phyloP scores from a whole-genome alignment of 2,329 filamentous ascomycete genomes.

The Huntiella savannae region DNA sequence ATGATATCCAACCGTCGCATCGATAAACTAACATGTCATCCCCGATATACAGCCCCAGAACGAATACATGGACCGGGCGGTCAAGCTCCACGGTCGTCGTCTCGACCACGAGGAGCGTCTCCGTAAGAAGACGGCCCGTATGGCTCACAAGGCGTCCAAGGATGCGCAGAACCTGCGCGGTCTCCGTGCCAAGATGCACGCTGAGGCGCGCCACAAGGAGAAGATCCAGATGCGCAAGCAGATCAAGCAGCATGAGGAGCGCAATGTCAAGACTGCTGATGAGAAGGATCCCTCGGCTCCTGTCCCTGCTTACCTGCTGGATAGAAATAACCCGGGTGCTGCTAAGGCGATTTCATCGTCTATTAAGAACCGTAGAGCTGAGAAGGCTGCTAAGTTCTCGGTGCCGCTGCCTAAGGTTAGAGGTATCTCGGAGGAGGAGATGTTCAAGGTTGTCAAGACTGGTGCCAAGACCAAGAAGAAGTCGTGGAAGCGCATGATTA shows the following conservation, averaged over 20 bases:
- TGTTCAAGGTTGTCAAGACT: slow-evolving; percentile 93
- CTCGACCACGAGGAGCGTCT: slow-evolving; percentile 71
- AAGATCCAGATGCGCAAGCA: slow-evolving; percentile 97
- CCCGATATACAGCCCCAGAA: slow-evolving; percentile 40
- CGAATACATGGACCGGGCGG: slow-evolving; percentile 55
- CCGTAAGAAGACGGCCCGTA: slow-evolving; percentile 73
- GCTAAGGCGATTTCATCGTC: slow-evolving; percentile 59
- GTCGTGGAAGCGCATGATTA: slow-evolving; percentile 52
- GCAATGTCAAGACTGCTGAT: slow-evolving; percentile 77
- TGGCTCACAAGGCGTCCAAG: slow-evolving; percentile 71
- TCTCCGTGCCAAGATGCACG: slow-evolving; percentile 78
- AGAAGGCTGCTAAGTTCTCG: slow-evolving; percentile 83
- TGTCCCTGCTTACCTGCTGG: slow-evolving; percentile 81
- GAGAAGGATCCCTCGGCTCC: slow-evolving; percentile 64
- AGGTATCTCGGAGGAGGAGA: slow-evolving; percentile 86
- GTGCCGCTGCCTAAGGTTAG: slow-evolving; percentile 88
- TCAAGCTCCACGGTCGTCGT: slow-evolving; percentile 31
- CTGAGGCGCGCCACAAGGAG: slow-evolving; percentile 85
- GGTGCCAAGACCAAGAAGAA: slow-evolving; percentile 90
- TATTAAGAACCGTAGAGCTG: slow-evolving; percentile 88
- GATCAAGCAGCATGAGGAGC: slow-evolving; percentile 88
- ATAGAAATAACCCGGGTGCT: slow-evolving; percentile 43
- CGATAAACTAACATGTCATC: not conserved
- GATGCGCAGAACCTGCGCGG: slow-evolving; percentile 88
- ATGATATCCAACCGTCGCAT: not conserved